Base-by-base conservation (phyloP, 2,329 filamentous ascomycete species). In the Botrytis paeoniae region DNA sequence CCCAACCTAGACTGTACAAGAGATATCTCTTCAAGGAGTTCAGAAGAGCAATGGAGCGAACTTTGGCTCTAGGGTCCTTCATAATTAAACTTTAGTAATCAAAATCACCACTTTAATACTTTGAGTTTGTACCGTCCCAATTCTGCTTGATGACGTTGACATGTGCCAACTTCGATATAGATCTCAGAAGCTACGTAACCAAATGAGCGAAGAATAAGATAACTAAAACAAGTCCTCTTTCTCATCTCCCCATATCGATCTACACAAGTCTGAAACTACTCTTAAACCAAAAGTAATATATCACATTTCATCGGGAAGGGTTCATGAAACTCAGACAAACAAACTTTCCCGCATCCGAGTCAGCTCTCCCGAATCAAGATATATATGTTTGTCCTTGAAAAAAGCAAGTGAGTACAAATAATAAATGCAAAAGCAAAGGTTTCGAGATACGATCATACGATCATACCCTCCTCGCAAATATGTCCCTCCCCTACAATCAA, bases 1-100 rank as follows among this genome's bases (percentile, higher is more conserved):
- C 29, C 59, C 57, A 70, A 61, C 37, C 60, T 70, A 70, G 71
- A 73, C 37, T 72, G 63, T 41, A 54, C 48, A 18, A 68, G 59
- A 41, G 45, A 68, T 16, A 12, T 32, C 41, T 70, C 45, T 37
- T 65, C 71, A 39, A 70, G 37, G 59, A 63, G 57, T 70, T 59
- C 43, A 72, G 43, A 57, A 39, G 45, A 37, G 57, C 41, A 63
- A 22, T 29, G 37, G 45, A 48, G 70, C 39, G 62, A 41, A 20
- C 54, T 69, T 69, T 43, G n/a, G 48, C 39, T 68, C n/a, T 60
- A 20, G 43, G 22, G 10, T 57, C 69, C 14, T 71, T 35, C 25
- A 6, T 71, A 48, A 35, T 61, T 32, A 72, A 20, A 51, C 48
- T n/a, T 16, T 25, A 48, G 20, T 43, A 37, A 45, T 60, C n/a